These are phyloP conservation scores for Cercospora brassicicola DNA, from an alignment of 2,329 filamentous ascomycete genomes.

Conservation along the genomic window DNA sequence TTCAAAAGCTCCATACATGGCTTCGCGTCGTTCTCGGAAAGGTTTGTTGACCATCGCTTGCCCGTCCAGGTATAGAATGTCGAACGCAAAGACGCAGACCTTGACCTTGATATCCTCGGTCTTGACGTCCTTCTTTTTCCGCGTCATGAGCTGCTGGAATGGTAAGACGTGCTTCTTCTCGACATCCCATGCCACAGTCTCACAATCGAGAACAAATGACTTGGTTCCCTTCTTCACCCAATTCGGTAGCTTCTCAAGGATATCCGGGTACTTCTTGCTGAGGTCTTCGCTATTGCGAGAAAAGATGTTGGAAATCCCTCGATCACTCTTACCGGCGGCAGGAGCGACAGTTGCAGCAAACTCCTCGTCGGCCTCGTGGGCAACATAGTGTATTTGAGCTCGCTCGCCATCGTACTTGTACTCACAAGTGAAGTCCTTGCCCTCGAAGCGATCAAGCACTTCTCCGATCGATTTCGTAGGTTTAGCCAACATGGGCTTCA, in stretches of 20 bases:
- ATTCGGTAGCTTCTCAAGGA: conserved; percentile 78
- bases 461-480: conserved; percentile 98
- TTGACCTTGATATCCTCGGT: conserved; percentile 94
- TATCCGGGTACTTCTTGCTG: conserved; percentile 96
- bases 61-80: conserved; percentile 89
- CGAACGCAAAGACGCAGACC: conserved; percentile 96
- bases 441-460: conserved; percentile 92
- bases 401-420: conserved; percentile 99
- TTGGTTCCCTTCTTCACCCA: conserved; percentile 91
- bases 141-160: conserved; percentile 97
- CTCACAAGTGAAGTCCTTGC: conserved; percentile 94
- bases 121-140: conserved; percentile 96
- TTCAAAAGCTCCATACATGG: conserved; percentile 70
- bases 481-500: conserved; percentile 98
- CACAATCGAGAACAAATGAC: conserved; percentile 97
- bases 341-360: conserved; percentile 61
- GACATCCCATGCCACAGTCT: conserved; percentile 97
- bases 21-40: conserved; percentile 76
- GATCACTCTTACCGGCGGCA: conserved; percentile 64
- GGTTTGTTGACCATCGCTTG: conserved; percentile 83
- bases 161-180: conserved; percentile 91
- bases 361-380: conserved; percentile 71
- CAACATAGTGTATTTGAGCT: conserved; percentile 97
- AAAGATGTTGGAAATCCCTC: conserved; percentile 88
- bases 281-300: conserved; percentile 96